Base-by-base conservation (phyloP, 2,329 filamentous ascomycete genomes). In the Microcyclospora tardicrescens region DNA sequence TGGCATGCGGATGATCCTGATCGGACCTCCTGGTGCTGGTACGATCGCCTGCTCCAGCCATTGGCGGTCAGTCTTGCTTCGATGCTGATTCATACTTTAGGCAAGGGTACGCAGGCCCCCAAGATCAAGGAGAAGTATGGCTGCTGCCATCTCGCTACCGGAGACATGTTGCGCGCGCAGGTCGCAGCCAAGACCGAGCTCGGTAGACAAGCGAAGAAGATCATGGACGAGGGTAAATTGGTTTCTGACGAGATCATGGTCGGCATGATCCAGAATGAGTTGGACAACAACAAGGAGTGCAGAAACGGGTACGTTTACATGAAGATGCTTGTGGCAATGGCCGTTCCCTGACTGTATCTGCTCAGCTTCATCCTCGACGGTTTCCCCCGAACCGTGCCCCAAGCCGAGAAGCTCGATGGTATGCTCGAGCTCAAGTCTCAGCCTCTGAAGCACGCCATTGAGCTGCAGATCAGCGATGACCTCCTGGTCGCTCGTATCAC, bases 231-330 rank as follows among this genome's bases (percentile, higher is more conserved):
- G 62, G 91, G 91, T 55, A 89, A 89, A 53, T 78, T 98, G 43
- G 91, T 98, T 62, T 93, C 86, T 64, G 91, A 98, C 65, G 89
- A 96, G 61, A 98, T 98, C 61, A 89, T 98, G 76, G 84, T 98
- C 64, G 86, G 89, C 66, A 98, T 98, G 91, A 98, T 98, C 72
- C 89, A 91, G 77, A 83, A 81, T 62, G 89, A 98, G 73, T 75
- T 98, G 37, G 83, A 93, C 58, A 81, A 74, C 67, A 98, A 98
- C 72, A 67, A 75, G 58, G 89, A 98, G 69, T 98, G 91, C 77
- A 84, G 84, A 71, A 89, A 89, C 66, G 91, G 91, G 89, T 95
- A 73, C 53, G 75, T 67, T 38, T 5, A 32, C 30, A 32, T n/a
- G 14, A 5, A 5, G 30, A 36, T n/a, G 15, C 12, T 38, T 41